Evolutionary conservation across 306 rosid genomes (phyloP).

Genomic region (Oxytropis ochrocephala): DNA sequence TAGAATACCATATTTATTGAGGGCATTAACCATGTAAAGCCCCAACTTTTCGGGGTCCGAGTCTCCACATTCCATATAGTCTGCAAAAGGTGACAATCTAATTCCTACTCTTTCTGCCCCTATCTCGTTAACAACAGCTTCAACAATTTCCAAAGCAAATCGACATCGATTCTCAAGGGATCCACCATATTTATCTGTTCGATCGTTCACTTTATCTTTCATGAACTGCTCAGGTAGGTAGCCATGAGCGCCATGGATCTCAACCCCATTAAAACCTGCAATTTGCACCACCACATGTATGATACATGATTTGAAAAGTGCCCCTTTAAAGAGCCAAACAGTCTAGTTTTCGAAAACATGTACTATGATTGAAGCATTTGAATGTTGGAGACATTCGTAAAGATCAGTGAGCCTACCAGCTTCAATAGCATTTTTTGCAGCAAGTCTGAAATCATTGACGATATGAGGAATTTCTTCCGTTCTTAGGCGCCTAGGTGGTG

Average conservation of each 20-base stretch:
- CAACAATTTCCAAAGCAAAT: constrained; percentile 1
- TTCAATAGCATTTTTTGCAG: constrained; percentile 2
- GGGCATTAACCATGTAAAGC: constrained; percentile 7
- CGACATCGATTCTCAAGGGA: constrained; percentile 4
- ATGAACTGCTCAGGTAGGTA: constrained; percentile 1
- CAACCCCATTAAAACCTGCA: constrained; percentile 12
- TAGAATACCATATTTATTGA: background rate
- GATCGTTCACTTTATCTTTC: constrained; percentile 12
- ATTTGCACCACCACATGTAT: background rate
- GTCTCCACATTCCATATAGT: background rate
- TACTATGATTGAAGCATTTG: background rate
- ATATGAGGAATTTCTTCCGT: background rate
- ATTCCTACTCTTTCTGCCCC: constrained; percentile 13
- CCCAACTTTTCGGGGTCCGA: background rate
- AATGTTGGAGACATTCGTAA: background rate
- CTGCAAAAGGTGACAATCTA: constrained; percentile 12
- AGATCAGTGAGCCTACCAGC: background rate
- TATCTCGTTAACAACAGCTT: constrained; percentile 4
- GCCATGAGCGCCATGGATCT: constrained; percentile 15
- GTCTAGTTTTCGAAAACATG: background rate
- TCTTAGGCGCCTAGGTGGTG: background rate
- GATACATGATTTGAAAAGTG: background rate
- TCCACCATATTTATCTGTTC: constrained; percentile 14
- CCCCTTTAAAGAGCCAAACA: background rate
- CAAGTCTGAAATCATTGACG: constrained; percentile 3